phyloP scores from a whole-genome alignment of 352 stramenopile species.

The Globisporangium nagaii region DNA sequence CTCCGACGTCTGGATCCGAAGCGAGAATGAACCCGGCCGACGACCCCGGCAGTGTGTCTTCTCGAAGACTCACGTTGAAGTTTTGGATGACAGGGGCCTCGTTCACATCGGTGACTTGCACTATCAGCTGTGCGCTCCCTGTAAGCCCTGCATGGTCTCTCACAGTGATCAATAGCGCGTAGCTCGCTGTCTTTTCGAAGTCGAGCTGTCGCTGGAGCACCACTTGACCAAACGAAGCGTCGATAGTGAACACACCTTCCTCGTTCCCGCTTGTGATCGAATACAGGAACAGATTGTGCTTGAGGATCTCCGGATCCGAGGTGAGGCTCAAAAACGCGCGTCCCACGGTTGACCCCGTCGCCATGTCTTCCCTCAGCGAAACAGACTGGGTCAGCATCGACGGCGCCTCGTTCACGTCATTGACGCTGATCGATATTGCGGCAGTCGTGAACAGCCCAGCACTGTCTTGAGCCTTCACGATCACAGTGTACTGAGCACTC shows the following conservation, averaged over 20 bases:
- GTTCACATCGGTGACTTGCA: conserved; percentile 1
- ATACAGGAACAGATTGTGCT: not conserved
- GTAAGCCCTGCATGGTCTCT: conserved; percentile 1
- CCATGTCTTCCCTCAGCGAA: conserved; percentile 13
- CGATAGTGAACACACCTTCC: not conserved
- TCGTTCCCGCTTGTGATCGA: not conserved
- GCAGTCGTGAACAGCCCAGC: conserved; percentile 12
- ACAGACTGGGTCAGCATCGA: conserved; percentile 11
- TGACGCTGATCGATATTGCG: conserved; percentile 14
- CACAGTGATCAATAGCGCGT: not conserved
- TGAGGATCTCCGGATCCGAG: not conserved
- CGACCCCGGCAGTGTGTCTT: not conserved
- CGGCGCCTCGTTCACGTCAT: conserved; percentile 32
- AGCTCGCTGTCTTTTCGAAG: not conserved
- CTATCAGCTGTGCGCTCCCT: not conserved
- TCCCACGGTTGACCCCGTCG: not conserved
- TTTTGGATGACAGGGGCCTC: not conserved
- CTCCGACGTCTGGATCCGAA: not conserved
- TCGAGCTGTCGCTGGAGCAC: not conserved
- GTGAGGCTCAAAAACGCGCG: conserved; percentile 1
- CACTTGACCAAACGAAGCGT: conserved; percentile 3
- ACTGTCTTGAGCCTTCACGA: conserved; percentile 11
- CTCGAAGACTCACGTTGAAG: conserved; percentile 4
- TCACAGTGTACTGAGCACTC: not conserved
- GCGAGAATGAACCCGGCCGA: not conserved